A percentile compares a stretch with the other conserved stretches of the same genome.
These are phyloP conservation scores for Lotmaria passim DNA, from an alignment of 208 protist genomes.

Conservation along the genomic window DNA sequence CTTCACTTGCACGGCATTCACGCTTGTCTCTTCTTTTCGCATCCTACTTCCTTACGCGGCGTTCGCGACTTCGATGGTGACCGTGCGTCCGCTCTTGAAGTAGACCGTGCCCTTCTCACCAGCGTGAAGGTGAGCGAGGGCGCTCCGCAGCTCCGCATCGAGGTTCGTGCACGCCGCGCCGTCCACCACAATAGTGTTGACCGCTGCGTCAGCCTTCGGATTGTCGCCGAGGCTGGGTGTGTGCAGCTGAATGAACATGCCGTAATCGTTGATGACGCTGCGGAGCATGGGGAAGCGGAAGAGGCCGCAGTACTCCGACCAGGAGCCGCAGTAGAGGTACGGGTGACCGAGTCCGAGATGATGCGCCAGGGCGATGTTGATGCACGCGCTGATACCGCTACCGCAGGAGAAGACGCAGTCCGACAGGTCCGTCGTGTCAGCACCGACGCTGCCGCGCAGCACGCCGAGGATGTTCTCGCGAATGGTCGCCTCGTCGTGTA, in stretches of 20 bases:
- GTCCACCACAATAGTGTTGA: constrained; percentile 42
- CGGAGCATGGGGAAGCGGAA: constrained; percentile 53
- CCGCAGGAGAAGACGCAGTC: constrained; percentile 81
- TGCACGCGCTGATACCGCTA: constrained; percentile 79
- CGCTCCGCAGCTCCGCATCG: constrained; percentile 41
- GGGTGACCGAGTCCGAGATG: constrained; percentile 78
- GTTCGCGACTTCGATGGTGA: constrained; percentile 41
- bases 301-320: constrained; percentile 77
- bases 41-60: neutral
- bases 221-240: constrained; percentile 44
- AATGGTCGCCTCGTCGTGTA: constrained; percentile 54
- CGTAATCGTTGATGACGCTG: constrained; percentile 48
- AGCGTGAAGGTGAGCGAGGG: constrained; percentile 56
- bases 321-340: constrained; percentile 79
- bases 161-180: constrained; percentile 27
- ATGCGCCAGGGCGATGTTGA: constrained; percentile 65
- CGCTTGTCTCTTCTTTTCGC: neutral
- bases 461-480: constrained; percentile 48
- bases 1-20: no score
- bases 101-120: constrained; percentile 61
- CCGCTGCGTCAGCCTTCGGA: constrained; percentile 28
- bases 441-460: constrained; percentile 31
- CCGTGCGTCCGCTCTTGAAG: constrained; percentile 51
- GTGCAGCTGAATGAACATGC: constrained; percentile 61
- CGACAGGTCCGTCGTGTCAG: constrained; percentile 38